Percentiles rank a stretch among this genome's conserved stretches.
These are phyloP conservation scores for Protomyces arabidopsidicola DNA, from an alignment of 1,139 yeast genomes.

Conservation along the genomic window DNA sequence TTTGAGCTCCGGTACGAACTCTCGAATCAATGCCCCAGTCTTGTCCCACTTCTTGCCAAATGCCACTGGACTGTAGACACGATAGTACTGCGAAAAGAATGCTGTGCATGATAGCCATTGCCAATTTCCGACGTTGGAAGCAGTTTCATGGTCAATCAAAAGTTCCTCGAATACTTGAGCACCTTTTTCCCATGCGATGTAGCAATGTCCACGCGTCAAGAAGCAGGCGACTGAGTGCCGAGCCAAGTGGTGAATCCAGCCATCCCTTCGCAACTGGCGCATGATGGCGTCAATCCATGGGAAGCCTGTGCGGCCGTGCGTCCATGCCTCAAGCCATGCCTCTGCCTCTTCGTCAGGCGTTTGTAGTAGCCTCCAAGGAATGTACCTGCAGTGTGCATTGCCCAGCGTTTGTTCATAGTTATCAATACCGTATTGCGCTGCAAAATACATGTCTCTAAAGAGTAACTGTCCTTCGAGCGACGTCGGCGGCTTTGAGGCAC, in stretches of 20 bases:
- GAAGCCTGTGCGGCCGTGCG: conserved; percentile 23
- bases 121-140: conserved; percentile 27
- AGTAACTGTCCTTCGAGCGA: conserved; percentile 21
- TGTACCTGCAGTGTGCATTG: conserved; percentile 23
- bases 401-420: conserved; percentile 21
- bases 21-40: conserved; percentile 19
- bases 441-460: conserved; percentile 28
- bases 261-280: conserved; percentile 23
- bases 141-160: conserved; percentile 24
- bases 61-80: conserved; percentile 25
- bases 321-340: conserved; percentile 20
- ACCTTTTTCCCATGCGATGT: conserved; percentile 26
- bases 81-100: conserved; percentile 23
- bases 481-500: conserved; percentile 16
- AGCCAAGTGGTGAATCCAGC: conserved; percentile 27
- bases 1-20: conserved; percentile 24
- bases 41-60: conserved; percentile 25
- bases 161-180: conserved; percentile 27
- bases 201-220: conserved; percentile 27
- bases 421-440: conserved; percentile 19
- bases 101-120: conserved; percentile 26
- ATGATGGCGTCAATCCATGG: conserved; percentile 28
- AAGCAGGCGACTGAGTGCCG: conserved; percentile 27
- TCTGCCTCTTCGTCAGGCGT: conserved; percentile 13
- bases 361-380: conserved; percentile 21